phyloP scores from a whole-genome alignment of 1,139 yeast genomes.

The Torulaspora globosa region DNA sequence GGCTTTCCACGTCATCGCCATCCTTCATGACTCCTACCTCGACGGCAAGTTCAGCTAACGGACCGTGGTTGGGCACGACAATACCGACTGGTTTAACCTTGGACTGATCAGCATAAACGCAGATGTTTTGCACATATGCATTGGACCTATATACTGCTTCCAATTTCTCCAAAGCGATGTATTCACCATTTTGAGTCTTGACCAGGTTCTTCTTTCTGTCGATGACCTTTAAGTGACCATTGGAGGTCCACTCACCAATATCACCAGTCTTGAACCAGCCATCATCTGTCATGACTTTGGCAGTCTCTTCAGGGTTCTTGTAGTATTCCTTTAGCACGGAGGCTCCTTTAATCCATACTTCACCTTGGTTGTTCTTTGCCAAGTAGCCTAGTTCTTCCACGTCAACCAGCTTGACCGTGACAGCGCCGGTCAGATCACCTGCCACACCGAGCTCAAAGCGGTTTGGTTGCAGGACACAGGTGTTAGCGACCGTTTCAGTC shows the following conservation, averaged over 20 bases:
- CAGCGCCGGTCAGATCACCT: conserved; percentile 78
- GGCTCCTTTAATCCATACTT: conserved; percentile 73
- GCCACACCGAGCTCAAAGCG: conserved; percentile 68
- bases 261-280: conserved; percentile 96
- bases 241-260: conserved; percentile 86
- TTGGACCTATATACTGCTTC: conserved; percentile 85
- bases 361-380: conserved; percentile 93
- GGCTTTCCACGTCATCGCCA: conserved; percentile 49
- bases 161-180: conserved; percentile 91
- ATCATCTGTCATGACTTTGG: conserved; percentile 68
- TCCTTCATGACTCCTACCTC: conserved; percentile 49
- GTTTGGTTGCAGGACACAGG: conserved; percentile 62
- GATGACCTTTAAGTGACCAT: conserved; percentile 76
- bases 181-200: conserved; percentile 95
- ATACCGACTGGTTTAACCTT: conserved; percentile 91
- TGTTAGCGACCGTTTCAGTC: conserved; percentile 93
- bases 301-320: conserved; percentile 78
- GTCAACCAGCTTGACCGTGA: conserved; percentile 86
- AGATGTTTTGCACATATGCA: conserved; percentile 68
- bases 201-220: conserved; percentile 96
- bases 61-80: conserved; percentile 72
- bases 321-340: conserved; percentile 74
- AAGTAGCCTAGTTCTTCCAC: conserved; percentile 89
- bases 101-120: conserved; percentile 86
- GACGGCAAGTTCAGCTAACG: conserved; percentile 57